A percentile compares a stretch with the other conserved stretches of the same genome.
phyloP scores from a whole-genome alignment of 805 yeast genomes.

The Saccharomycopsis guyanensis region DNA sequence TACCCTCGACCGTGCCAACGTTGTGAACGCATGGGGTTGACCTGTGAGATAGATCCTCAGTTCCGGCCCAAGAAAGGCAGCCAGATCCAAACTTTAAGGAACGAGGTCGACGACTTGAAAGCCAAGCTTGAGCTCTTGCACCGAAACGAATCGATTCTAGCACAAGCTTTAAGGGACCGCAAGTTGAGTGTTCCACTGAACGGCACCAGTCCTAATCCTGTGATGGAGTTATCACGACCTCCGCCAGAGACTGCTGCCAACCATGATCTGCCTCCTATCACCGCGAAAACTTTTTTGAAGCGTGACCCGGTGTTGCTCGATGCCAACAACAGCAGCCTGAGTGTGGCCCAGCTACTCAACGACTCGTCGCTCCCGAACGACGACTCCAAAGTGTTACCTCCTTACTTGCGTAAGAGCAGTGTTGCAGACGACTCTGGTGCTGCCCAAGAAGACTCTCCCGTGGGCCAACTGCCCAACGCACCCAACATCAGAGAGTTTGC shows the following conservation, averaged over 20 bases:
- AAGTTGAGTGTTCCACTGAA: not conserved
- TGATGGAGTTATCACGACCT: constrained; percentile 4
- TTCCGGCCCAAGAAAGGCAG: constrained; percentile 89
- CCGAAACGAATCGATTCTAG: constrained; percentile 58
- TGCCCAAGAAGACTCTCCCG: not conserved
- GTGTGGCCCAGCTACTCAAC: constrained; percentile 30
- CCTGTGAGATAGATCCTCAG: constrained; percentile 85
- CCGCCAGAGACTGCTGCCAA: not conserved
- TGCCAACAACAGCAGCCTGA: not conserved
- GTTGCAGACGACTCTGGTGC: constrained; percentile 18
- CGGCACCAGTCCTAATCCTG: not conserved
- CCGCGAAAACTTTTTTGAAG: constrained; percentile 37
- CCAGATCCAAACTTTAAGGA: constrained; percentile 74
- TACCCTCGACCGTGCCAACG: constrained; percentile 77
- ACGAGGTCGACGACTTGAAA: constrained; percentile 77
- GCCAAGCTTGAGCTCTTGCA: constrained; percentile 60
- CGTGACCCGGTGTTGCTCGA: constrained; percentile 36
- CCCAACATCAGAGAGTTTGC: constrained; percentile 42
- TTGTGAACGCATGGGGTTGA: constrained; percentile 70
- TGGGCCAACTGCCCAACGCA: constrained; percentile 9
- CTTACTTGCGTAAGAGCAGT: constrained; percentile 33
- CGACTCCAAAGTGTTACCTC: constrained; percentile 32
- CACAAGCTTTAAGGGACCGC: constrained; percentile 45
- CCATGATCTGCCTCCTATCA: constrained; percentile 6
- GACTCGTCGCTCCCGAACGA: constrained; percentile 37